phyloP scores from a whole-genome alignment of 2,329 filamentous ascomycete species.

The Setomelanomma holmii region DNA sequence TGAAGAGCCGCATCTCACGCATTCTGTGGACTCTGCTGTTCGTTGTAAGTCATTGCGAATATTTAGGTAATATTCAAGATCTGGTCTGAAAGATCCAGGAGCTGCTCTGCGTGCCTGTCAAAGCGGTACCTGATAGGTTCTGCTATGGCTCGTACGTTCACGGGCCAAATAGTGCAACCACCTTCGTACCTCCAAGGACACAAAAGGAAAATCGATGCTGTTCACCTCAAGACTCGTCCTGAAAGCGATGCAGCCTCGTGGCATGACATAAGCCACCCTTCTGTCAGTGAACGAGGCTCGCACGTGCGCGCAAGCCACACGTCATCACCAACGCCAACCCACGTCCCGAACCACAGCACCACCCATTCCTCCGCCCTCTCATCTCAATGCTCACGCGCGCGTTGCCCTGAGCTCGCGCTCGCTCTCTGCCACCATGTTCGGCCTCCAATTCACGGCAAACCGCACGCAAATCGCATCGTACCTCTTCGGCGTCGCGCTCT shows the following conservation, averaged over 20 bases:
- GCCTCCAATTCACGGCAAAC: slow-evolving; percentile 62
- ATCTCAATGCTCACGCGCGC: slow-evolving; percentile 19
- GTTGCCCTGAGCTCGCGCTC: slow-evolving; percentile 33
- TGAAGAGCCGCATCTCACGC: neutral
- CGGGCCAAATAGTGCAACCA: too few relatives aligned
- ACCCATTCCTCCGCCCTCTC: neutral
- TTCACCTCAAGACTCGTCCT: too few relatives aligned
- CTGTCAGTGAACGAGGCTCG: neutral
- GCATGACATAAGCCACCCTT: neutral
- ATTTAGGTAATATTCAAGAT: too few relatives aligned
- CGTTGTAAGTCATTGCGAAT: too few relatives aligned
- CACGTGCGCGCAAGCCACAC: slow-evolving; percentile 10
- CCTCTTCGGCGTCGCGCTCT: slow-evolving; percentile 80
- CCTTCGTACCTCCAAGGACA: too few relatives aligned
- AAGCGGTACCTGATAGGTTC: too few relatives aligned
- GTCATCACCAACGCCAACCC: slow-evolving; percentile 8
- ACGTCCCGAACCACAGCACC: neutral
- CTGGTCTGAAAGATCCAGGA: too few relatives aligned
- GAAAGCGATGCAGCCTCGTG: neutral
- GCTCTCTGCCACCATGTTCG: slow-evolving; percentile 40
- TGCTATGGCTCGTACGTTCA: too few relatives aligned
- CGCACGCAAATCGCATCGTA: slow-evolving; percentile 70
- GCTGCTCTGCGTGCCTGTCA: too few relatives aligned
- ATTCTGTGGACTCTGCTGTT: too few relatives aligned
- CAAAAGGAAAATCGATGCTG: too few relatives aligned